Evolutionary conservation across 2,329 filamentous ascomycete species (phyloP), one percentile per base, ranked within the genome.

Genomic region (Arachnomyces sp.): DNA sequence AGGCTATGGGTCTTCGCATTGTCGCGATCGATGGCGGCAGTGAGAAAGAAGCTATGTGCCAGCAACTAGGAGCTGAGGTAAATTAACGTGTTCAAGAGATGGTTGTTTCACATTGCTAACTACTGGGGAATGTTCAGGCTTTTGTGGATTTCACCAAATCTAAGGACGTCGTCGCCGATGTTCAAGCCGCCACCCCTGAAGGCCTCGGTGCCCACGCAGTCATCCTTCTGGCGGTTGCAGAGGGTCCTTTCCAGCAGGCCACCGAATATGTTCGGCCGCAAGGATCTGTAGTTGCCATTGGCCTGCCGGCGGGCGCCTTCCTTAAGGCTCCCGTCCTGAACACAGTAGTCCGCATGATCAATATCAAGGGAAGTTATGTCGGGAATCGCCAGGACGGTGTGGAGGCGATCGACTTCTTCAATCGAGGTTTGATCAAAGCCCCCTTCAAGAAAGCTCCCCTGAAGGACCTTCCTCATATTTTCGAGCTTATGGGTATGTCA

Each of bases 241-340:
- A 95, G 75, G 86, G 83, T 72, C 90, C 90, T 39, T 95, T 95
- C 80, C 87, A 95, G 70, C 89, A 95, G 70, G 90, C 90, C 31
- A 80, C 86, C 35, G 81, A 74, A 65, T 95, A 95, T 66, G 82
- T 95, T 46, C 84, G 90, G 44, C 77, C 86, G 42, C 79, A 80
- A 45, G 90, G 90, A 44, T 76, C 78, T 30, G 84, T 95, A 56
- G 77, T 95, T 47, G 90, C 86, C 67, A 92, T 96, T 56, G 90
- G 89, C 57, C 73, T 95, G 17, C 90, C 90, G 3, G 82, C 85
- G 29, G 74, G 80, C 48, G 88, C 89, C 2, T 84, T 74, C 65
- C 75, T 95, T 49, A 77, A 77, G 53, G 88, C 89, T 1, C 85
- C 87, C 30, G 88, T 95, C 40, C 95, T 95, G 62, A 82, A 89